phyloP scores from a whole-genome alignment of 169 alveolate genomes.

The Eimeria necatrix region DNA sequence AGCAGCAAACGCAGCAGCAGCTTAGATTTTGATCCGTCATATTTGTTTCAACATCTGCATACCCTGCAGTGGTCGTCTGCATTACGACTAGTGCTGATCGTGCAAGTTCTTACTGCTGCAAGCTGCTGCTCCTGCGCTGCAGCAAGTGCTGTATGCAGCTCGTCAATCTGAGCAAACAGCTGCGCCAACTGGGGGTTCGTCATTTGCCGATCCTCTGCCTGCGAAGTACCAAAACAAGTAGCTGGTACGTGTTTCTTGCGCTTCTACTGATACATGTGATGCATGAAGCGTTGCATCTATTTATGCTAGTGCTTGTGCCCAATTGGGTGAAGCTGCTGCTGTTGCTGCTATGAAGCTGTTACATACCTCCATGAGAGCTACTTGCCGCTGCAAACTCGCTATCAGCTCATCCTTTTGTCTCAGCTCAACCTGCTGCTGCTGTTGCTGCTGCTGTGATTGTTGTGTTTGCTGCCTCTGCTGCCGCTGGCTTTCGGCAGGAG shows the following conservation, averaged over 20 bases:
- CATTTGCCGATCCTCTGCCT: constrained; percentile 57
- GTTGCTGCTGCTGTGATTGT: constrained; percentile 33
- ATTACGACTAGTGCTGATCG: not conserved
- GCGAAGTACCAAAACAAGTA: not conserved
- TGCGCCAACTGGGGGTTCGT: constrained; percentile 51
- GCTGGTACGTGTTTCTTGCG: not conserved
- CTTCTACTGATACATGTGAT: not conserved
- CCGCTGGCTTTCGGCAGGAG: constrained; percentile 54
- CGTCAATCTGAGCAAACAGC: constrained; percentile 69
- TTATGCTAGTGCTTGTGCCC: not conserved
- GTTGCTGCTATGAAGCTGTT: not conserved
- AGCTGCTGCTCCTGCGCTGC: constrained; percentile 75
- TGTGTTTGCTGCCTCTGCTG: constrained; percentile 20
- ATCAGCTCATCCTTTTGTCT: constrained; percentile 47
- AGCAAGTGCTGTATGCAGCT: constrained; percentile 76
- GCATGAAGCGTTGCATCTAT: not conserved
- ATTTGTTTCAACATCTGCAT: not conserved
- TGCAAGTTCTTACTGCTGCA: constrained; percentile 41
- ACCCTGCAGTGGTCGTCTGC: not conserved
- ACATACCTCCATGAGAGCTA: constrained; percentile 65
- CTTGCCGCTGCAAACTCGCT: constrained; percentile 65
- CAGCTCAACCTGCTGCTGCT: constrained; percentile 53
- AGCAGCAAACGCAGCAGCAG: not conserved
- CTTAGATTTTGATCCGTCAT: not conserved
- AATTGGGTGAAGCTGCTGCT: not conserved